Conservation (phyloP, 768 basidiomycete genomes). For the Hortiboletus campestris region DNA sequence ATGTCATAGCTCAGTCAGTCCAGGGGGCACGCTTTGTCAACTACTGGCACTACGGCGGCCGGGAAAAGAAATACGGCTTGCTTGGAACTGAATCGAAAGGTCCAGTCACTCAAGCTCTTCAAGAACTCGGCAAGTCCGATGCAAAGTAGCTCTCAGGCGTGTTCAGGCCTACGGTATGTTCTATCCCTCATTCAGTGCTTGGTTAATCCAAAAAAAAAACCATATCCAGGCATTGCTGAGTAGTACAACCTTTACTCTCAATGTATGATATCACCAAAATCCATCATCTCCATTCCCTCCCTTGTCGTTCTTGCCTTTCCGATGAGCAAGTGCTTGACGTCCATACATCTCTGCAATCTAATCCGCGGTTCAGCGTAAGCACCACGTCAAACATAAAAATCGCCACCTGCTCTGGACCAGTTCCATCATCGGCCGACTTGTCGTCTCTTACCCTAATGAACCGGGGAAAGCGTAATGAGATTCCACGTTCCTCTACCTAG, state of each 20-base stretch:
- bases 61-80: constrained; percentile 63
- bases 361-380: constrained; percentile 1
- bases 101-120: constrained; percentile 50
- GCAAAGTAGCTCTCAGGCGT: constrained; percentile 14
- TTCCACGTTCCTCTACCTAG: constrained; percentile 84
- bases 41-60: constrained; percentile 89
- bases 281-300: constrained; percentile 68
- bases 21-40: constrained; percentile 85
- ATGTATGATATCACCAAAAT: constrained; percentile 59
- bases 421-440: constrained; percentile 89
- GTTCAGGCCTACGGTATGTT: neutral
- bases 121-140: constrained; percentile 37
- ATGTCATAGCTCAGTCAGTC: constrained; percentile 79
- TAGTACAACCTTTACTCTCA: constrained; percentile 16
- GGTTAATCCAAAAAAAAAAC: neutral
- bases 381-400: neutral
- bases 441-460: constrained; percentile 93
- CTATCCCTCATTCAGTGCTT: neutral
- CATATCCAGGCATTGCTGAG: constrained; percentile 5
- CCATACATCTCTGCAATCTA: constrained; percentile 95
- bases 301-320: constrained; percentile 62
- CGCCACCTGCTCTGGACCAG: constrained; percentile 85
- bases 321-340: constrained; percentile 79
- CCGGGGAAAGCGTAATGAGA: constrained; percentile 94
- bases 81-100: constrained; percentile 34